phyloP scores from a whole-genome alignment of 139 green algal species.

The Picochlorum sp. region DNA sequence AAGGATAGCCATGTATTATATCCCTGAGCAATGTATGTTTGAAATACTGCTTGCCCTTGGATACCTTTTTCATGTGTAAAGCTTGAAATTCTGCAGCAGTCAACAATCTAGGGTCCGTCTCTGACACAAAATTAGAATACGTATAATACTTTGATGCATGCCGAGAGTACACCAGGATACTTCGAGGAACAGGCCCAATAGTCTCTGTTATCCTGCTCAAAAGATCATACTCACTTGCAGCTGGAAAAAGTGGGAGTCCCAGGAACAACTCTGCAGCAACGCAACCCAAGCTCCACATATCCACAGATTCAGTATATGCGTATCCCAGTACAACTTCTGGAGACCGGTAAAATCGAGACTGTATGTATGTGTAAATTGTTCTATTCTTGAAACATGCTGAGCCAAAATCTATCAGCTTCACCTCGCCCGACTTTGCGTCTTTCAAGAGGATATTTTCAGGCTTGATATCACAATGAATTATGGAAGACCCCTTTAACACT shows the following conservation, averaged over 20 bases:
- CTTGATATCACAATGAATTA: conserved; percentile 99
- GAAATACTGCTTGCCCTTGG: conserved; percentile 87
- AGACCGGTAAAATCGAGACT: conserved; percentile 90
- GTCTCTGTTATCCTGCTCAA: conserved; percentile 78
- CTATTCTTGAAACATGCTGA: conserved; percentile 86
- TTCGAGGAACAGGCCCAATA: conserved; percentile 60
- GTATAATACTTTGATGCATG: conserved; percentile 74
- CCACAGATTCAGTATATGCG: conserved; percentile 76
- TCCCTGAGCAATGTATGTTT: conserved; percentile 60
- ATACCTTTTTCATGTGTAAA: conserved; percentile 26
- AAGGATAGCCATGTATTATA: conserved; percentile 70
- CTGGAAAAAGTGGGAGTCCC: conserved; percentile 87
- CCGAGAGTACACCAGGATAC: conserved; percentile 56
- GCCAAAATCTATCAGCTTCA: conserved; percentile 99
- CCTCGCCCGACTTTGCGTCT: conserved; percentile 36
- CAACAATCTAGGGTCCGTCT: conserved; percentile 33
- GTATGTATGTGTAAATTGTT: conserved; percentile 97
- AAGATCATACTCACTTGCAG: conserved; percentile 86
- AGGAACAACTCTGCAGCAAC: conserved; percentile 48
- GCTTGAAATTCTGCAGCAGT: conserved; percentile 60
- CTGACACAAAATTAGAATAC: not conserved
- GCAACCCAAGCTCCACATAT: conserved; percentile 95
- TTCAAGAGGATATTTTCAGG: conserved; percentile 96
- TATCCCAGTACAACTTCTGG: conserved; percentile 80
- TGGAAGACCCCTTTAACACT: conserved; percentile 67